Evolutionary conservation across 192 early-diverging fungal genomes (phyloP).

Genomic region (Backusella liffmaniae): DNA sequence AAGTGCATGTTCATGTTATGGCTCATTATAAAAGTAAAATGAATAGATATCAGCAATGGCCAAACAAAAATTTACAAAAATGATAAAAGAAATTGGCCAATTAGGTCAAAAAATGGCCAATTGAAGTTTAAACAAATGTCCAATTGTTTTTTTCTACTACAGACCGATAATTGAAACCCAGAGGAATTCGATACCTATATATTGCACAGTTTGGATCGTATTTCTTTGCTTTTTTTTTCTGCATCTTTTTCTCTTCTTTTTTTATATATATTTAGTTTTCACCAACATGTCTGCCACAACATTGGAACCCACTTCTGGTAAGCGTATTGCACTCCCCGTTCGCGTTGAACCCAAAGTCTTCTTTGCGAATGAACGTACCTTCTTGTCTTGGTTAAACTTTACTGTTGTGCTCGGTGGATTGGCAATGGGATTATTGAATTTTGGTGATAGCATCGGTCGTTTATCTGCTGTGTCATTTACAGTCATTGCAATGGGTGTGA

Average conservation of each 20-base stretch:
- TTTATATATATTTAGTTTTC: not conserved
- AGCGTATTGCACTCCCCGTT: slow-evolving; percentile 73
- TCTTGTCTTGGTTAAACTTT: slow-evolving; percentile 88
- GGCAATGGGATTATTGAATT: slow-evolving; percentile 79
- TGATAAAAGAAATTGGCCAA: too few species aligned
- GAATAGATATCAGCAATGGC: too few species aligned
- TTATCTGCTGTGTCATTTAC: slow-evolving; percentile 57
- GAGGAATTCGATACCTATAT: not conserved
- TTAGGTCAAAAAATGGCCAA: too few species aligned
- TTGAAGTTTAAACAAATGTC: too few species aligned
- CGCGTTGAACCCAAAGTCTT: slow-evolving; percentile 91
- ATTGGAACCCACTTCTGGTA: slow-evolving; percentile 28
- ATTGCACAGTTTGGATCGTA: not conserved
- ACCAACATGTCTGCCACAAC: slow-evolving; percentile 2
- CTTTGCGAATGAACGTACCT: slow-evolving; percentile 94
- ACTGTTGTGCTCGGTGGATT: slow-evolving; percentile 73
- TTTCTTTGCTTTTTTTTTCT: not conserved
- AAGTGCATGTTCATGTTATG: too few species aligned
- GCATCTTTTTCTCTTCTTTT: not conserved
- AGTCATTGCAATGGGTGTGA: slow-evolving; percentile 64
- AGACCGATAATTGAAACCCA: not conserved
- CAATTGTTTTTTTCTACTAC: not conserved
- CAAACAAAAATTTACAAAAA: too few species aligned
- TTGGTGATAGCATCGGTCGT: slow-evolving; percentile 66
- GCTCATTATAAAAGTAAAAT: too few species aligned